phyloP scores from a whole-genome alignment of 2,329 filamentous ascomycete genomes.

The Westerdykella sp. region DNA sequence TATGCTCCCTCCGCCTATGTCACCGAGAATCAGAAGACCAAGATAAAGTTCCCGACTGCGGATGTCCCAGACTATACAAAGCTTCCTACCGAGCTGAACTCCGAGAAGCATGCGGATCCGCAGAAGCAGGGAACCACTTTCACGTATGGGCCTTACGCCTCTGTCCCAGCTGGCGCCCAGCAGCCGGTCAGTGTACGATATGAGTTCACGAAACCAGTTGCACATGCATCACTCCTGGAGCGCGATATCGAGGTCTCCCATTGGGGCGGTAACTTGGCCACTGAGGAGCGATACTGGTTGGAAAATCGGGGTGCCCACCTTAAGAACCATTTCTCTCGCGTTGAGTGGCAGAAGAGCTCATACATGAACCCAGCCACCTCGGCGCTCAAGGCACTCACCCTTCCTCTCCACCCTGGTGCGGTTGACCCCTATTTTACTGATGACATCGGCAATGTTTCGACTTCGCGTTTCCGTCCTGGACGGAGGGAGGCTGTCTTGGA shows the following conservation, averaged over 20 bases:
- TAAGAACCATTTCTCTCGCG: constrained; percentile 47
- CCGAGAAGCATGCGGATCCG: constrained; percentile 59
- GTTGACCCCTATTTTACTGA: constrained; percentile 91
- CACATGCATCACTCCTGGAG: constrained; percentile 71
- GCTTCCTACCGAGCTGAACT: constrained; percentile 53
- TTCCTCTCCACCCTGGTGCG: constrained; percentile 73
- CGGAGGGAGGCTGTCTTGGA: constrained; percentile 76
- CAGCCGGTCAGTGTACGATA: constrained; percentile 76
- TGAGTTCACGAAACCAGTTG: constrained; percentile 90
- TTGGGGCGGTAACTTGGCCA: constrained; percentile 94
- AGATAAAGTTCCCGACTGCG: constrained; percentile 76
- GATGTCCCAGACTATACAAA: constrained; percentile 82
- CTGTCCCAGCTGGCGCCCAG: constrained; percentile 69
- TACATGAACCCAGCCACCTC: constrained; percentile 72
- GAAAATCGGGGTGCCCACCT: constrained; percentile 75
- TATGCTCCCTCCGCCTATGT: constrained; percentile 78
- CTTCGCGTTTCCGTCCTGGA: constrained; percentile 75
- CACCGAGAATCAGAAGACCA: constrained; percentile 92
- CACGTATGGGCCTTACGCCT: constrained; percentile 83
- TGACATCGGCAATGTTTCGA: constrained; percentile 94
- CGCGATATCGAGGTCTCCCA: constrained; percentile 93
- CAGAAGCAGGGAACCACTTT: constrained; percentile 79
- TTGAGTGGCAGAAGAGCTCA: constrained; percentile 42
- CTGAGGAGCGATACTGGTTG: constrained; percentile 88
- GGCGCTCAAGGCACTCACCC: constrained; percentile 74